phyloP scores from a whole-genome alignment of 75 land plant species.

The Selaginella tamariscina region DNA sequence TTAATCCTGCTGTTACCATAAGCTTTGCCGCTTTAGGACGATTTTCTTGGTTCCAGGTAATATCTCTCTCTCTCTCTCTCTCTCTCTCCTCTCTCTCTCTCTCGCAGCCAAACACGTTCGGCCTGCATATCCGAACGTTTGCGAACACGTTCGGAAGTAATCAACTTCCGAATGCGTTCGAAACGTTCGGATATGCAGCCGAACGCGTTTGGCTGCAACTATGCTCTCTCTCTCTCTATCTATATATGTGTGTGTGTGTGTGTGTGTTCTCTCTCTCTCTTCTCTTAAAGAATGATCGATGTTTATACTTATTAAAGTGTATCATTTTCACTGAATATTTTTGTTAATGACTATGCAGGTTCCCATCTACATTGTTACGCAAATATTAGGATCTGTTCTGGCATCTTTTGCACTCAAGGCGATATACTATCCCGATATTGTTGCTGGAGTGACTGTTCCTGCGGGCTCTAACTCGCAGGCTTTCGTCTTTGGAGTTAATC shows the following conservation, averaged over 20 bases:
- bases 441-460: background rate
- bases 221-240: no score
- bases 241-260: no score
- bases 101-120: no score
- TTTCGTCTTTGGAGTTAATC: constrained; percentile 6
- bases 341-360: background rate
- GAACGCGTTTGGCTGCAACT: no score
- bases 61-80: no score
- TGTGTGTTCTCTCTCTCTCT: no score
- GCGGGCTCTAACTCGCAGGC: background rate
- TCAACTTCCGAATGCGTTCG: no score
- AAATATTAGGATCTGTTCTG: constrained; percentile 1
- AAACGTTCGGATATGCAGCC: no score
- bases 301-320: background rate
- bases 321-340: background rate
- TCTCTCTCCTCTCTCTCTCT: no score
- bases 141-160: no score
- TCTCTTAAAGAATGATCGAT: background rate
- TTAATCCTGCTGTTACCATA: constrained; percentile 7
- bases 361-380: background rate
- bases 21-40: constrained; percentile 3
- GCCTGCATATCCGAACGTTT: no score
- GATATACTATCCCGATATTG: background rate
- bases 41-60: constrained; percentile 5
- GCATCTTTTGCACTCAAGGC: background rate